These are phyloP conservation scores for Penicillium sp. DNA, from an alignment of 2,329 filamentous ascomycete genomes.

Conservation along the genomic window DNA sequence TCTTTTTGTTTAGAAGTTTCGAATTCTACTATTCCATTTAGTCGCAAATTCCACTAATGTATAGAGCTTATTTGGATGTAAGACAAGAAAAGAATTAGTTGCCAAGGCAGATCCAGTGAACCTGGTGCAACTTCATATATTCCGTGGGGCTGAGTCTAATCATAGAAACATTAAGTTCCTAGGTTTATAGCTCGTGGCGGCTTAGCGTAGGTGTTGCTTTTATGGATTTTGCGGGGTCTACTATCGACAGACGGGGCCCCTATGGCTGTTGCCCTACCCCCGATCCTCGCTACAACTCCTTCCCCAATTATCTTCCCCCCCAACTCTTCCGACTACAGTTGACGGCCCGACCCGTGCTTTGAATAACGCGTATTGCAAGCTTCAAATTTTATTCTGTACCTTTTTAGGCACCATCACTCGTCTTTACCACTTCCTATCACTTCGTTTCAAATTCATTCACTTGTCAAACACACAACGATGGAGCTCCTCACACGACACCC, in stretches of 20 bases:
- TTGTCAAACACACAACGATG: not conserved
- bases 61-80: not conserved
- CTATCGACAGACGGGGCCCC: not conserved
- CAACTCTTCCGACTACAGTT: not conserved
- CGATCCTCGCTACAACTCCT: not conserved
- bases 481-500: not conserved
- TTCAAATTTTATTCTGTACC: not conserved
- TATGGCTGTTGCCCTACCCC: not conserved
- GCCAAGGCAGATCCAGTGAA: not conserved
- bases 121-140: not conserved
- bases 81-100: not conserved
- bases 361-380: not conserved
- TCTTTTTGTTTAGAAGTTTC: not conserved
- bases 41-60: not conserved
- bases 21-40: not conserved
- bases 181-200: not conserved
- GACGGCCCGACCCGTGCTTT: not conserved
- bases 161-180: not conserved
- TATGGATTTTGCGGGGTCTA: not conserved
- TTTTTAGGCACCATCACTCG: not conserved
- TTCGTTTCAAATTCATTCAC: not conserved
- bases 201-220: not conserved
- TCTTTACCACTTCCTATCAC: too few species aligned
- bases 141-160: not conserved
- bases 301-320: not conserved